phyloP scores from a whole-genome alignment of 192 early-diverging fungal genomes.

The Dissophora globulifera region DNA sequence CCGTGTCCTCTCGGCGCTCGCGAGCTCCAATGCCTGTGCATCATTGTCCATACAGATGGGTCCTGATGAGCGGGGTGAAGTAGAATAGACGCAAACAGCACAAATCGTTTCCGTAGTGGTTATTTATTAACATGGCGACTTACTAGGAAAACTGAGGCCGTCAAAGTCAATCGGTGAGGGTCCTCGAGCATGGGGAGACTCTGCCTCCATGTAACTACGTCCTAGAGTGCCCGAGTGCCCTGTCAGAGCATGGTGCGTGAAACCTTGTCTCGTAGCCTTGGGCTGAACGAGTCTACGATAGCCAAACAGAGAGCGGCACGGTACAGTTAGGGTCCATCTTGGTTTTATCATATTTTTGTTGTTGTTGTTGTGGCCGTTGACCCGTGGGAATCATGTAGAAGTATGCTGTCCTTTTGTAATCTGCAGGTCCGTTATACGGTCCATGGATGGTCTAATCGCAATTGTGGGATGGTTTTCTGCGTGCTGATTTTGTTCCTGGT shows the following conservation, averaged over 20 bases:
- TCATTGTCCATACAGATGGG: background rate
- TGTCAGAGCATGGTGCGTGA: conserved; percentile 35
- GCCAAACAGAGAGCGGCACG: background rate
- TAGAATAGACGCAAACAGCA: too few species aligned
- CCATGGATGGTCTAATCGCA: too few species aligned
- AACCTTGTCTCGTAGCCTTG: conserved; percentile 8
- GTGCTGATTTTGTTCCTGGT: too few species aligned
- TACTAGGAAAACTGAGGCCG: conserved; percentile 89
- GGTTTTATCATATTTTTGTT: too few species aligned
- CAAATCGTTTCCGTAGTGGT: too few species aligned
- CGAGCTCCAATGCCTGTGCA: conserved; percentile 83
- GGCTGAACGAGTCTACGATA: conserved; percentile 29
- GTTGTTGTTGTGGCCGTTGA: background rate
- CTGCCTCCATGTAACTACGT: conserved; percentile 34
- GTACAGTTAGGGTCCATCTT: background rate
- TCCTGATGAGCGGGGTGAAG: background rate
- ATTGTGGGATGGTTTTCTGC: too few species aligned
- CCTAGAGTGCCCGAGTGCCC: conserved; percentile 25
- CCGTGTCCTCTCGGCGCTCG: conserved; percentile 82
- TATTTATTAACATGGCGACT: too few species aligned
- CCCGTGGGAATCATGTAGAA: conserved; percentile 15
- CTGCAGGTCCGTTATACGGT: too few species aligned
- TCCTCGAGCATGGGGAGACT: conserved; percentile 25
- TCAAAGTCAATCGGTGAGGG: conserved; percentile 72
- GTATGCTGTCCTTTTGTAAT: too few species aligned